Base-by-base conservation (phyloP, 2,329 filamentous ascomycete genomes). In the Apiospora kogelbergensis region DNA sequence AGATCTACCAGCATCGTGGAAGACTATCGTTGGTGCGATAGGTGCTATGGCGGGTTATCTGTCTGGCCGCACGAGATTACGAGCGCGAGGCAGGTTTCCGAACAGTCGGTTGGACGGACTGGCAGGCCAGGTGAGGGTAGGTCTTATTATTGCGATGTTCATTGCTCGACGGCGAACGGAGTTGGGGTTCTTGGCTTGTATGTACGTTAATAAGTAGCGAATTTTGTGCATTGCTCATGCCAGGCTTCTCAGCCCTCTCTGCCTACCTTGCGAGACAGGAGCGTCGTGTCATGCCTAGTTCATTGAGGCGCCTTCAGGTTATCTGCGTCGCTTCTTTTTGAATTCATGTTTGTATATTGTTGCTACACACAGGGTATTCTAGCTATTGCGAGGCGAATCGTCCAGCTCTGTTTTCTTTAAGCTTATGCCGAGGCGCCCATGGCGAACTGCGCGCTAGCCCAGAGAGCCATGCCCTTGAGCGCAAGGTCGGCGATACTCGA, bases 401-500 rank as follows among this genome's bases (percentile, higher is more conserved):
- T 11, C 17, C 15, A 1, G 5, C 11, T 53, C 9, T 9, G 9
- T 26, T 37, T 22, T 11, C 5, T 10, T 37, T 20, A n/a, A n/a
- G 9, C 53, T 60, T 20, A 76, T n/a, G 68, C 68, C 42, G 73
- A 76, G 26, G 68, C 69, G 33, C 75, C 76, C 67, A 81, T 70
- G 26, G 80, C 77, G 70, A 83, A 76, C 67, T 78, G 79, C 64
- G 82, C 73, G 15, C 80, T 76, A 11, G 84, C 78, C 73, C 83
- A 83, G n/a, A 80, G 76, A 15, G 85, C 82, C 75, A 82, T 80
- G 44, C 81, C 64, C 73, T 83, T 84, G 45, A 88, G 75, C 5
- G 70, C 68, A 0, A 78, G 0, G 68, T 84, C 83, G 66, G 74
- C 75, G 20, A 86, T 66, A 44, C 74, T 70, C 24, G 79, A 75